Percentiles rank a stretch among this genome's conserved stretches.
Conservation (phyloP, 345 rosid genomes). For the Pistacia atlantica region DNA sequence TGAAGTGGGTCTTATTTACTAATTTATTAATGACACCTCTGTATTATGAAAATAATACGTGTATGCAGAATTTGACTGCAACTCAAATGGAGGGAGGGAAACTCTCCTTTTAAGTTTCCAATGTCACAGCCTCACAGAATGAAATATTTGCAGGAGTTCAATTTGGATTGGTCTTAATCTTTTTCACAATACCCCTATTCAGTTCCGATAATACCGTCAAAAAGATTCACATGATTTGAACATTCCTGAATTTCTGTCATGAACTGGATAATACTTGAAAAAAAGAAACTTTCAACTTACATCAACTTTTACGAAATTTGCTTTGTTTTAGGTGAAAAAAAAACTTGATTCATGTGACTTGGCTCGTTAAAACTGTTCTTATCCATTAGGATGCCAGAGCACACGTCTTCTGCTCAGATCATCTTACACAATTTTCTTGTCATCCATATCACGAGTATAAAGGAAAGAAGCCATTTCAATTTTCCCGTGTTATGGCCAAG, state of each 20-base stretch:
- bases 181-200: too few species aligned
- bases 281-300: not conserved
- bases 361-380: not conserved
- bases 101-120: too few species aligned
- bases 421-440: not conserved
- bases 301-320: not conserved
- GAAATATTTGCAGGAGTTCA: too few species aligned
- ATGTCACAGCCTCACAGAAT: too few species aligned
- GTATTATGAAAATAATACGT: too few species aligned
- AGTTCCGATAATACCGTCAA: too few species aligned
- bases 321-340: not conserved
- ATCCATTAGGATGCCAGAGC: not conserved
- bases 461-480: not conserved
- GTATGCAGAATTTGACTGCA: too few species aligned
- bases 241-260: not conserved
- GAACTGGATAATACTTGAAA: too few species aligned
- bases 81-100: too few species aligned
- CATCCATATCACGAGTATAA: not conserved
- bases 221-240: not conserved
- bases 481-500: not conserved
- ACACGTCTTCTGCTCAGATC: not conserved
- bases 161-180: too few species aligned
- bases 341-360: constrained; percentile 4
- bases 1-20: too few species aligned
- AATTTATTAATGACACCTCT: too few species aligned